Percentiles rank a stretch among this genome's conserved stretches.
Evolutionary conservation across 345 rosid species (phyloP).

Genomic region (Melaleuca quinquenervia): DNA sequence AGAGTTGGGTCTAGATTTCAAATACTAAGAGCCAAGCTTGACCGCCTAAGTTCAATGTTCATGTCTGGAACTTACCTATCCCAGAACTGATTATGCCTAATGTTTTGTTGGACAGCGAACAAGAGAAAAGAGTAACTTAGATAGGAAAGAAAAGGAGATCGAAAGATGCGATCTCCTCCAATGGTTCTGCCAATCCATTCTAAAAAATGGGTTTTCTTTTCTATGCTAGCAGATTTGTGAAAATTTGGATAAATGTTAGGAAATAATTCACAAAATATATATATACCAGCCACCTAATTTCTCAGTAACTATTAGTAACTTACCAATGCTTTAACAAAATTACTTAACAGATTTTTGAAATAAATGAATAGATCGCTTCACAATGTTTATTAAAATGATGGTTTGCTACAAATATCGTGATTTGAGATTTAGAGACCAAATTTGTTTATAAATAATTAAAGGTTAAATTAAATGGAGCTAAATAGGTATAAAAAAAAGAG

Average conservation of each 20-base stretch:
- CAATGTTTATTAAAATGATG: neutral
- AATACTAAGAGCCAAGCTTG: neutral
- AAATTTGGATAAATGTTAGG: neutral
- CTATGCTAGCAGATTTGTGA: neutral
- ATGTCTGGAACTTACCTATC: neutral
- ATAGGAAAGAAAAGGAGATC: neutral
- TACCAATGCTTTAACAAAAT: neutral
- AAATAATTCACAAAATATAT: neutral
- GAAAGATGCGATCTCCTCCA: neutral
- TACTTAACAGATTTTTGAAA: neutral
- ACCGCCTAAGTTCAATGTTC: neutral
- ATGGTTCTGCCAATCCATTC: neutral
- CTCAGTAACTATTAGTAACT: neutral
- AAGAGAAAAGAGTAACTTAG: neutral
- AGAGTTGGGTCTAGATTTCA: neutral
- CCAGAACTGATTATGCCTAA: neutral
- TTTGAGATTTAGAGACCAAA: too few relatives aligned
- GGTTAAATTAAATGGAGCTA: too few relatives aligned
- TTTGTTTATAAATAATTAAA: too few relatives aligned
- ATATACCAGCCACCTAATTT: neutral
- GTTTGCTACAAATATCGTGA: neutral
- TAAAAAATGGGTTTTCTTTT: neutral
- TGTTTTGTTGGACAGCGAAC: neutral
- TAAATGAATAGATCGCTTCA: neutral
- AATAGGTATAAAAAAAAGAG: too few relatives aligned